Conservation (phyloP, 2,329 filamentous ascomycete genomes). For the Fusarium sp. region DNA sequence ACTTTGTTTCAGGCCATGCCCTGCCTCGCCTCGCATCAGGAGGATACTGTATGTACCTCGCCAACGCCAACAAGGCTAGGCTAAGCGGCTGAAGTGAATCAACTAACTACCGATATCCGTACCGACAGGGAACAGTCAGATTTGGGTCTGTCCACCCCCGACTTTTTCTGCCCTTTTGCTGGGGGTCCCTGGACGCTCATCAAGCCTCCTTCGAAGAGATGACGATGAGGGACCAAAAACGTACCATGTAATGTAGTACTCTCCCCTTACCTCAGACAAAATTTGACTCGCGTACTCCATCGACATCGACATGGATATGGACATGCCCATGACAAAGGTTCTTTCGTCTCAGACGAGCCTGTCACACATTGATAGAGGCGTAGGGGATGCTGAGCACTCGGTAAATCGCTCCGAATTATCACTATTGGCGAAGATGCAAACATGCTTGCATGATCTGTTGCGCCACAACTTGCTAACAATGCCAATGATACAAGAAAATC, state of each 20-base stretch:
- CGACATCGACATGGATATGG: not conserved
- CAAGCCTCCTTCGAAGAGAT: slow-evolving; percentile 17
- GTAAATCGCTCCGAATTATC: not conserved
- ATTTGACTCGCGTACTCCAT: not conserved
- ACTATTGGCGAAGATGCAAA: not conserved
- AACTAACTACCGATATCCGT: slow-evolving; percentile 16
- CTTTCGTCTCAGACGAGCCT: not conserved
- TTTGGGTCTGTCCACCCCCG: too few species aligned
- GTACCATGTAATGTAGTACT: slow-evolving; percentile 1
- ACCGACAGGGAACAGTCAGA: not conserved
- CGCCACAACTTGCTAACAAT: slow-evolving; percentile 1
- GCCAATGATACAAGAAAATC: not conserved
- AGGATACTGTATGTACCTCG: slow-evolving; percentile 7
- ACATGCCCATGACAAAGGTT: not conserved
- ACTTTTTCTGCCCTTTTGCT: not conserved
- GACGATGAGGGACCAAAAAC: not conserved
- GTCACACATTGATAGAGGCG: slow-evolving; percentile 26
- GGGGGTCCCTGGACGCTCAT: slow-evolving; percentile 14
- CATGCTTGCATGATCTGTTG: slow-evolving; percentile 9
- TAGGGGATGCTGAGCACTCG: slow-evolving; percentile 5
- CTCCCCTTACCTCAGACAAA: not conserved
- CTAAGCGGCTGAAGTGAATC: slow-evolving; percentile 1
- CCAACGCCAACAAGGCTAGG: not conserved
- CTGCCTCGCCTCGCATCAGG: slow-evolving; percentile 7
- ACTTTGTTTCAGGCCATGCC: slow-evolving; percentile 22